Evolutionary conservation across 2,329 filamentous ascomycete genomes (phyloP).

Genomic region (Aspergillus pseudotamarii): DNA sequence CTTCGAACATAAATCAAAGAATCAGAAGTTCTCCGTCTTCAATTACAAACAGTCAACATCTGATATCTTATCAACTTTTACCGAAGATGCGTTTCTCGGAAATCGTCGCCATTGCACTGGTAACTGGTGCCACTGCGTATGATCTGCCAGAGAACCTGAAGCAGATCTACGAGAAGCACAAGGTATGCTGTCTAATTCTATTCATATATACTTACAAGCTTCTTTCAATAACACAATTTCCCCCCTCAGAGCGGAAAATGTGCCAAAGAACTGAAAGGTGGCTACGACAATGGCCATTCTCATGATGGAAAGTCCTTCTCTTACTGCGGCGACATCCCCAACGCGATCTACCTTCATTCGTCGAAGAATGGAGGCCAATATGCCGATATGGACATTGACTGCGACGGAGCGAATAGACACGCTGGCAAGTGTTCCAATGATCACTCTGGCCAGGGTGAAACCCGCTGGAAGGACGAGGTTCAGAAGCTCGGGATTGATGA

Average conservation of each 20-base stretch:
- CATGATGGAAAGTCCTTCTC: slow-evolving; percentile 19
- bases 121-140: slow-evolving; percentile 11
- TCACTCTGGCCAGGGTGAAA: slow-evolving; percentile 44
- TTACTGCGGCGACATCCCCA: slow-evolving; percentile 55
- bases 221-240: not conserved
- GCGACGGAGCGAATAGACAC: slow-evolving; percentile 54
- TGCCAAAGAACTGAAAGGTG: slow-evolving; percentile 20
- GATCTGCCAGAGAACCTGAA: slow-evolving; percentile 22
- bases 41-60: not conserved
- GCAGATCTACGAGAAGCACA: slow-evolving; percentile 24
- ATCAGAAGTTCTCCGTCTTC: not conserved
- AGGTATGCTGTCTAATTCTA: slow-evolving; percentile 8
- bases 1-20: not conserved
- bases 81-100: not conserved
- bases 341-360: slow-evolving; percentile 55
- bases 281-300: slow-evolving; percentile 23
- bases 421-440: slow-evolving; percentile 52
- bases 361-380: slow-evolving; percentile 39
- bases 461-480: slow-evolving; percentile 51
- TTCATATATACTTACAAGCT: not conserved
- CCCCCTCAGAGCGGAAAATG: slow-evolving; percentile 19
- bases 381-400: slow-evolving; percentile 62
- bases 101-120: not conserved
- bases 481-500: slow-evolving; percentile 46
- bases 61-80: not conserved